Percentiles rank a stretch among this genome's conserved stretches.
Evolutionary conservation across 495 filamentous ascomycete species (phyloP).

Genomic region (Friedmanniomyces endolithicus): DNA sequence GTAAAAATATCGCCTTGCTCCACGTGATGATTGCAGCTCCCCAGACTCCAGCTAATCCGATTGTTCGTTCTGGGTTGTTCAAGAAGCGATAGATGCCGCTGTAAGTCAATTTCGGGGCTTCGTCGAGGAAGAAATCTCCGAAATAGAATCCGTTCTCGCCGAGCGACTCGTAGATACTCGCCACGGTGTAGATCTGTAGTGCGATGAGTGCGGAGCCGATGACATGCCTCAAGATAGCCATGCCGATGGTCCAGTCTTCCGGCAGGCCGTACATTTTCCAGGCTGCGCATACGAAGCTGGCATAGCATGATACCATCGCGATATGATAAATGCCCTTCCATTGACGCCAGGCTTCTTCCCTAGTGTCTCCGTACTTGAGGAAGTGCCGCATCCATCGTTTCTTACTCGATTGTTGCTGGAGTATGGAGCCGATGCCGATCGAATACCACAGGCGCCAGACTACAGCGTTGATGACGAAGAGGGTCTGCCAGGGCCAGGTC

Average conservation of each 20-base stretch:
- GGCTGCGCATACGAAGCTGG: constrained; percentile 75
- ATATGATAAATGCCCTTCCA: constrained; percentile 96
- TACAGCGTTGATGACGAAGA: constrained; percentile 72
- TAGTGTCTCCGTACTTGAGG: constrained; percentile 84
- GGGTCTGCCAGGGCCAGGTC: constrained; percentile 54
- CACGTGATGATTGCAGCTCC: constrained; percentile 85
- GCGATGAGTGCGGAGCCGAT: constrained; percentile 67
- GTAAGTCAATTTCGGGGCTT: constrained; percentile 77
- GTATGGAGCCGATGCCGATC: constrained; percentile 71
- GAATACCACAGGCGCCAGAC: constrained; percentile 87
- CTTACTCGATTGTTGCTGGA: constrained; percentile 72
- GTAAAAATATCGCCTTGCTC: constrained; percentile 66
- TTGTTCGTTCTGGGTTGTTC: constrained; percentile 90
- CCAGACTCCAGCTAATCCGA: constrained; percentile 93
- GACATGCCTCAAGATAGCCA: constrained; percentile 75
- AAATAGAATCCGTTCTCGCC: constrained; percentile 99
- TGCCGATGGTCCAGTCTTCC: constrained; percentile 69
- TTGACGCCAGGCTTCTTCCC: constrained; percentile 87
- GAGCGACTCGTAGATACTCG: constrained; percentile 90
- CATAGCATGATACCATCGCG: constrained; percentile 77
- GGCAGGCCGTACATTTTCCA: constrained; percentile 94
- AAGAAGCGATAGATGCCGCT: constrained; percentile 94
- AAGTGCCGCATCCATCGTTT: constrained; percentile 96
- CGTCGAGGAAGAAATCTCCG: constrained; percentile 93
- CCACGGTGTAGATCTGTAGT: constrained; percentile 82